Evolutionary conservation across 225 moss, liverwort and hornwort species (phyloP).

Genomic region (Marchantia polymorpha): DNA sequence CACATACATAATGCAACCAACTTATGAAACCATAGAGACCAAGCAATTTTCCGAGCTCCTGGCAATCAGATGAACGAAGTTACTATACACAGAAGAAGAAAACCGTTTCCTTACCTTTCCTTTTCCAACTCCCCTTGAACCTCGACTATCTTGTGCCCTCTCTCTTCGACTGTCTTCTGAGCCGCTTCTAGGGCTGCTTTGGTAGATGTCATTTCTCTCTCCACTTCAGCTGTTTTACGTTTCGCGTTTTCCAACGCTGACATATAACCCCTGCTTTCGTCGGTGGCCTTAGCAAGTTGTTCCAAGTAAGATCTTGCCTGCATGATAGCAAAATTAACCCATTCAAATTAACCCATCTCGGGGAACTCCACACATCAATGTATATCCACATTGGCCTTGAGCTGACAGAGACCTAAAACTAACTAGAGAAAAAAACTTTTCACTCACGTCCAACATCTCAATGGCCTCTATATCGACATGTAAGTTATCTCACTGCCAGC

Average conservation of each 20-base stretch:
- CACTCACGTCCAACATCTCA: neutral
- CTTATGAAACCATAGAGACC: neutral
- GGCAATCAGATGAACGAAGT: too few relatives aligned
- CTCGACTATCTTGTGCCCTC: constrained; percentile 60
- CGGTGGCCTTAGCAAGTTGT: constrained; percentile 79
- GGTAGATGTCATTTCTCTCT: constrained; percentile 64
- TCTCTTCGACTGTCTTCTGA: constrained; percentile 67
- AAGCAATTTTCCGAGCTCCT: neutral
- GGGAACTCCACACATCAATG: neutral
- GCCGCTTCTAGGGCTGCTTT: constrained; percentile 62
- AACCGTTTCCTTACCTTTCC: constrained; percentile 54
- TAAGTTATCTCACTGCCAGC: neutral
- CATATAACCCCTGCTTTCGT: constrained; percentile 69
- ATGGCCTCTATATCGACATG: neutral
- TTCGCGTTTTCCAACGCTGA: constrained; percentile 72
- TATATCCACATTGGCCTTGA: neutral
- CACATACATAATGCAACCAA: neutral
- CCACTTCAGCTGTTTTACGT: constrained; percentile 66
- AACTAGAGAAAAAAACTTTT: neutral
- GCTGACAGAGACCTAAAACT: neutral
- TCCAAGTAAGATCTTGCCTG: constrained; percentile 72
- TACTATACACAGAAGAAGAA: neutral
- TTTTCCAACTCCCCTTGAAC: constrained; percentile 70
- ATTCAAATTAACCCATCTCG: neutral
- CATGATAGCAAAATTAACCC: constrained; percentile 9